Evolutionary conservation across 352 stramenopile species (phyloP).

Genomic region (Globisporangium irregulare): DNA sequence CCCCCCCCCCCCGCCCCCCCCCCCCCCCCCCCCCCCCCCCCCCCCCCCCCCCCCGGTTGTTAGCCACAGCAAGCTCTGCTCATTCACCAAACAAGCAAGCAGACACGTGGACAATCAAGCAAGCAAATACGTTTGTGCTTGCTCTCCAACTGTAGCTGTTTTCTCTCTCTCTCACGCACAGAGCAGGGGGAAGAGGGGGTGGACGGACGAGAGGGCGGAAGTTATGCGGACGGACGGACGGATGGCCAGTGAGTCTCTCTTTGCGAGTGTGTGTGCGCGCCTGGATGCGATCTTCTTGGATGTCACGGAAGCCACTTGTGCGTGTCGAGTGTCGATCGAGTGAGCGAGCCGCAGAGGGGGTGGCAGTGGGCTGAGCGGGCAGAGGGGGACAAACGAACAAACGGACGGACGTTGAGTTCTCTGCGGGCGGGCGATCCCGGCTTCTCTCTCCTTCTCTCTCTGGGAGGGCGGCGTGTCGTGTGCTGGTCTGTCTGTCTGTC

Average conservation of each 20-base stretch:
- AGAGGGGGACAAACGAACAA: background rate
- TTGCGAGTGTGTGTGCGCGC: background rate
- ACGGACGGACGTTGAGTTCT: background rate
- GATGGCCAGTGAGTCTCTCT: background rate
- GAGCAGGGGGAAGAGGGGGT: background rate
- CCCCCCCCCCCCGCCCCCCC: no score
- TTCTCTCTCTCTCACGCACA: background rate
- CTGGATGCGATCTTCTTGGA: background rate
- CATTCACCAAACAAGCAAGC: background rate
- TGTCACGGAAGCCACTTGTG: constrained; percentile 1
- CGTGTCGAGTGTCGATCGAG: background rate
- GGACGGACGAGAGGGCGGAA: background rate
- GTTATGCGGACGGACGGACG: background rate
- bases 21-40: no score
- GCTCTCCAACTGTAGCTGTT: background rate
- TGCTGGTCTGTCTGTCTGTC: background rate
- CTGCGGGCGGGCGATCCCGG: background rate
- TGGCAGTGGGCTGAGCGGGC: background rate
- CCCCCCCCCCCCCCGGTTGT: no score
- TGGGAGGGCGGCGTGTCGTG: background rate
- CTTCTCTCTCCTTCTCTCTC: constrained; percentile 2
- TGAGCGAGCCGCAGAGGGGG: background rate
- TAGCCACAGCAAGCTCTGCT: background rate
- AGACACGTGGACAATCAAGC: background rate
- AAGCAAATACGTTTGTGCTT: background rate